phyloP scores from a whole-genome alignment of 805 yeast species.

The Metschnikowia proteae region DNA sequence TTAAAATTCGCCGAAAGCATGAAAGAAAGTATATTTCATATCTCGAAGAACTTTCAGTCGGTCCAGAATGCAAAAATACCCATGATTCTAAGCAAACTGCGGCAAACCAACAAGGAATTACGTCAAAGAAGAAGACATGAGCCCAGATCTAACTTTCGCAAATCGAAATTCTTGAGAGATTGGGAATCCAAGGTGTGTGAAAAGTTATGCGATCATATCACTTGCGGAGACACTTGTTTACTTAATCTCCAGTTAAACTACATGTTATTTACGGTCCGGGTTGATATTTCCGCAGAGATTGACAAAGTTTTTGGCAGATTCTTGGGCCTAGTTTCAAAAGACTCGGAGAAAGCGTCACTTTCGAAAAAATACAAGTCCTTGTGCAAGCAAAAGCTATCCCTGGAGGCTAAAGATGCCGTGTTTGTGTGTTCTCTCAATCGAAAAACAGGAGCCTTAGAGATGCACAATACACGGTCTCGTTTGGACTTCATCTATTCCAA shows the following conservation, averaged over 20 bases:
- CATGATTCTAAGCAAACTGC: slow-evolving; percentile 7
- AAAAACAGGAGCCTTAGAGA: slow-evolving; percentile 32
- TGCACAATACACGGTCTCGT: slow-evolving; percentile 31
- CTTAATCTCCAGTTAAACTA: slow-evolving; percentile 37
- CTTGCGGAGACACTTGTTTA: slow-evolving; percentile 27
- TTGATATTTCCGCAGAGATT: slow-evolving; percentile 26
- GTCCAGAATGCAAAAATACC: slow-evolving; percentile 12
- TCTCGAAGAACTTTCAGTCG: slow-evolving; percentile 20
- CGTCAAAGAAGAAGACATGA: slow-evolving; percentile 3
- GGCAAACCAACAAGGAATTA: background rate
- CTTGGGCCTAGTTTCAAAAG: slow-evolving; percentile 4
- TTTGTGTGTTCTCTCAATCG: slow-evolving; percentile 36
- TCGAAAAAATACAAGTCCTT: slow-evolving; percentile 7
- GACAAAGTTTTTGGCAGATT: slow-evolving; percentile 14
- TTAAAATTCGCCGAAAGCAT: slow-evolving; percentile 21
- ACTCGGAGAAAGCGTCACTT: slow-evolving; percentile 2
- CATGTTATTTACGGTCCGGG: slow-evolving; percentile 31
- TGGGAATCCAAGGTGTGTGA: slow-evolving; percentile 33
- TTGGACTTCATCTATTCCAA: slow-evolving; percentile 20
- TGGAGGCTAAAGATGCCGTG: slow-evolving; percentile 8
- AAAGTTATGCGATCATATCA: slow-evolving; percentile 22
- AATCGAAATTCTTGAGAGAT: slow-evolving; percentile 21
- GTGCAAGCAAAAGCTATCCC: background rate
- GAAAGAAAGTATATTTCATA: slow-evolving; percentile 18
- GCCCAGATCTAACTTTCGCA: slow-evolving; percentile 3